A percentile compares a stretch with the other conserved stretches of the same genome.
These are phyloP conservation scores for Leishmania martiniquensis DNA, from an alignment of 208 protist genomes.

Conservation along the genomic window DNA sequence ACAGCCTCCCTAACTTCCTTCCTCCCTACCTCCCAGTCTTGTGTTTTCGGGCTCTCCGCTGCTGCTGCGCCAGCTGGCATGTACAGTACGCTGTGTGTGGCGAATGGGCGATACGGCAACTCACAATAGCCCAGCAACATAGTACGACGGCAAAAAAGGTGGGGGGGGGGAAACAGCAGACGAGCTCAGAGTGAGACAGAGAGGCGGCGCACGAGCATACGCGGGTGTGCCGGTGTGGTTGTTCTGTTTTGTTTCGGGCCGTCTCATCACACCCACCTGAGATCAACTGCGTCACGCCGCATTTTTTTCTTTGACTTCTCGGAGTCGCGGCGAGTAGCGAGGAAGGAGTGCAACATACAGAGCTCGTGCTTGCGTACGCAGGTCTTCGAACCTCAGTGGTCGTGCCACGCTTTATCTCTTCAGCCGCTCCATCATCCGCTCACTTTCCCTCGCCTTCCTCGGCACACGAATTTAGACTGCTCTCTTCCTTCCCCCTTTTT, in stretches of 20 bases:
- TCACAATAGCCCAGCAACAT: background rate
- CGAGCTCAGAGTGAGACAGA: too few species aligned
- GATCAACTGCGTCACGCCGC: background rate
- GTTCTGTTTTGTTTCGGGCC: background rate
- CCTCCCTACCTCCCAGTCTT: background rate
- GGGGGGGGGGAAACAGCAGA: background rate
- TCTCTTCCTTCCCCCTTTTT: background rate
- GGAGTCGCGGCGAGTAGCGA: background rate
- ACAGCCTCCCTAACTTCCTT: too few species aligned
- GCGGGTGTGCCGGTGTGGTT: background rate
- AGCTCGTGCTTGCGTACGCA: background rate
- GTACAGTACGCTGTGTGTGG: background rate
- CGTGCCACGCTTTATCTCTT: background rate
- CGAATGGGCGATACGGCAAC: background rate
- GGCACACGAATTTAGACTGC: background rate
- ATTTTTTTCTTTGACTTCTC: background rate
- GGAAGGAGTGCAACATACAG: background rate
- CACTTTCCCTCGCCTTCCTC: background rate
- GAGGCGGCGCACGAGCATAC: background rate
- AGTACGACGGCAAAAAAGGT: background rate
- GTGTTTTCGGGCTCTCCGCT: too few species aligned
- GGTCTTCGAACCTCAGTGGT: background rate
- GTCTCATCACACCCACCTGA: background rate
- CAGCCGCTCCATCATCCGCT: background rate
- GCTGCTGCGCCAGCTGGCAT: background rate